Percentiles rank a stretch among this genome's conserved stretches.
Evolutionary conservation across 768 basidiomycete genomes (phyloP).

Genomic region (Lactarius quietus): DNA sequence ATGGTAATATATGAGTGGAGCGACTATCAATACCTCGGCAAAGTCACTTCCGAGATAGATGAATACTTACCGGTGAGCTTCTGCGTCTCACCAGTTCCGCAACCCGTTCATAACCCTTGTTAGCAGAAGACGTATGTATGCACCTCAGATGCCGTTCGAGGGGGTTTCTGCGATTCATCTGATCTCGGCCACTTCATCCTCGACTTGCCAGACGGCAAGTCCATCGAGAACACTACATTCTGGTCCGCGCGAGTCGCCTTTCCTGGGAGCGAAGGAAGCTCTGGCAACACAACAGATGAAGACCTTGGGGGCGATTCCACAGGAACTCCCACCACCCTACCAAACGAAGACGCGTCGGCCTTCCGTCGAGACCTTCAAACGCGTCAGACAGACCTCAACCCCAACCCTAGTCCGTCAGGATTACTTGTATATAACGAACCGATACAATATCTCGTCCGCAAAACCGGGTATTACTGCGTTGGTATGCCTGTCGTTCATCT

Average conservation of each 20-base stretch:
- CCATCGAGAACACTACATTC: conserved; percentile 73
- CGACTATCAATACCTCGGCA: conserved; percentile 82
- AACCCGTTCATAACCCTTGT: conserved; percentile 25
- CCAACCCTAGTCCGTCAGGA: conserved; percentile 49
- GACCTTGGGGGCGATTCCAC: conserved; percentile 58
- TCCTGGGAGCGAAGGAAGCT: conserved; percentile 32
- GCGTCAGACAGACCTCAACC: conserved; percentile 29
- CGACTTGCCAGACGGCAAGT: conserved; percentile 58
- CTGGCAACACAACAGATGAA: conserved; percentile 29
- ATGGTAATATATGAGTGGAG: conserved; percentile 97
- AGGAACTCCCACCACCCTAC: conserved; percentile 54
- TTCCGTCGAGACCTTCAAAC: conserved; percentile 15
- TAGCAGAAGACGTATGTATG: conserved; percentile 92
- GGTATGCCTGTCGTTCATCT: conserved; percentile 47
- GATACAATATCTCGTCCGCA: conserved; percentile 77
- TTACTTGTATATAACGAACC: conserved; percentile 59
- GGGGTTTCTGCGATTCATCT: conserved; percentile 62
- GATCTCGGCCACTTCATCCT: conserved; percentile 91
- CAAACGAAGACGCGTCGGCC: conserved; percentile 40
- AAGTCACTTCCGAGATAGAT: conserved; percentile 50
- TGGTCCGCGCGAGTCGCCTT: conserved; percentile 82
- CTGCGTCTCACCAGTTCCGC: conserved; percentile 5
- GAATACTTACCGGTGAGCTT: conserved; percentile 62
- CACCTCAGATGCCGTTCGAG: conserved; percentile 72
- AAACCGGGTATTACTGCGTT: conserved; percentile 95